Base-by-base conservation (phyloP, 495 filamentous ascomycete genomes). In the Penicillium silybi region DNA sequence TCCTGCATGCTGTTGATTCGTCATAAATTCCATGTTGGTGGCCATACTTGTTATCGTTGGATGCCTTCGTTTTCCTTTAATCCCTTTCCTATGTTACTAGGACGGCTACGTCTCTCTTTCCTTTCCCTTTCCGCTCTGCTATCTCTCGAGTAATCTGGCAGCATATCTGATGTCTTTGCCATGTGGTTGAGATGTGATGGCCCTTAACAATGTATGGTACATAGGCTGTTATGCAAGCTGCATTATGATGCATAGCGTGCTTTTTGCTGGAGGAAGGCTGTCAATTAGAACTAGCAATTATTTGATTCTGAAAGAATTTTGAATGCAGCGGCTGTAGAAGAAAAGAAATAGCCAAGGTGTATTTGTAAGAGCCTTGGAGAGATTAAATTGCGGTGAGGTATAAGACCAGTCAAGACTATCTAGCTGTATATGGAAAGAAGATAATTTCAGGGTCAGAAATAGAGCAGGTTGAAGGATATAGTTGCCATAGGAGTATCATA, bases 51-150 rank as follows among this genome's bases (percentile, higher is more conserved):
- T 37, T 44, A 29, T 19, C 7, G 1, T 44, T 52, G 48, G 18
- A 57, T 52, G 39, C 13, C 26, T 23, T 57, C 48, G 45, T 56
- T 44, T 41, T n/a, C n/a, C 29, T 44, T 41, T 45, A 5, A 44
- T 23, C 16, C 6, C 16, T 52, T 44, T 25, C 41, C 44, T 44
- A 38, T 52, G 27, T 44, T 29, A 39, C 37, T 39, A 3, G 37
- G 18, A 39, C 15, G 37, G 37, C 16, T 39, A 19, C 29, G 29
- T 10, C 13, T 13, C 9, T 11, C 13, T 32, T 15, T 15, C 11
- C 11, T 13, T 32, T 23, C 18, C n/a, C 18, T 23, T n/a, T 19
- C 11, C 6, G 3, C 4, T 7, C 11, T 23, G 18, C 26, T 29
- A 37, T 25, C 29, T 19, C 22, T 23, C 20, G 4, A 35, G 22